Evolutionary conservation across 2,329 filamentous ascomycete genomes (phyloP).

Genomic region (Penicillium paneum): DNA sequence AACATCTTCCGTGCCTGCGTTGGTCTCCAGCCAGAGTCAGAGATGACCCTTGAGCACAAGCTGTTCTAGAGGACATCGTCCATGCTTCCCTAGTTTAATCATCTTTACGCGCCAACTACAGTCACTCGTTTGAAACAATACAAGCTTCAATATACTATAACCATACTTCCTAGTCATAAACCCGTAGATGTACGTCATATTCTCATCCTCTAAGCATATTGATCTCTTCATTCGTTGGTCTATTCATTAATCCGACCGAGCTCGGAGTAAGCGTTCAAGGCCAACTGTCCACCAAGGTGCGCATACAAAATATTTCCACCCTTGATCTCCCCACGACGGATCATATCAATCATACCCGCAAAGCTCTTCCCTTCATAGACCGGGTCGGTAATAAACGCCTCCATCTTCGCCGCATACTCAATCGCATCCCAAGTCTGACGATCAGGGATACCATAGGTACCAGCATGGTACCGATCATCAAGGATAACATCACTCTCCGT

Average conservation of each 20-base stretch:
- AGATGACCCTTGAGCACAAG: conserved; percentile 99
- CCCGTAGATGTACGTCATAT: neutral
- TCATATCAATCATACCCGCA: conserved; percentile 68
- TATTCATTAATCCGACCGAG: conserved; percentile 30
- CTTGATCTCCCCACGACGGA: conserved; percentile 59
- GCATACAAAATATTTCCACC: conserved; percentile 68
- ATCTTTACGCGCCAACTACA: conserved; percentile 22
- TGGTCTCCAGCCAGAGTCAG: conserved; percentile 92
- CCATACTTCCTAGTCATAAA: neutral
- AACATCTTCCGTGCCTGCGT: conserved; percentile 99
- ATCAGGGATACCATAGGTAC: conserved; percentile 66
- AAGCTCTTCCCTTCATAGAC: conserved; percentile 75
- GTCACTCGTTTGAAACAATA: conserved; percentile 25
- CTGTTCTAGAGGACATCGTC: conserved; percentile 61
- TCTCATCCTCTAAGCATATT: neutral
- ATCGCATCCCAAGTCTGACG: conserved; percentile 65
- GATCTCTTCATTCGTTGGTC: conserved; percentile 6
- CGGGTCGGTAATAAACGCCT: conserved; percentile 71
- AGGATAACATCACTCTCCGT: conserved; percentile 61
- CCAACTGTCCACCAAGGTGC: conserved; percentile 67
- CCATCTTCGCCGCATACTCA: conserved; percentile 63
- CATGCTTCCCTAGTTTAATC: neutral
- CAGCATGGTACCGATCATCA: conserved; percentile 64
- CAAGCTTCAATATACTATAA: conserved; percentile 7
- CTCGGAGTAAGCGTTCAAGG: conserved; percentile 63